Percentiles rank a stretch among this genome's conserved stretches.
Conservation (phyloP, 176 grass and related monocot species). For the Bolboschoenus planiculmis region DNA sequence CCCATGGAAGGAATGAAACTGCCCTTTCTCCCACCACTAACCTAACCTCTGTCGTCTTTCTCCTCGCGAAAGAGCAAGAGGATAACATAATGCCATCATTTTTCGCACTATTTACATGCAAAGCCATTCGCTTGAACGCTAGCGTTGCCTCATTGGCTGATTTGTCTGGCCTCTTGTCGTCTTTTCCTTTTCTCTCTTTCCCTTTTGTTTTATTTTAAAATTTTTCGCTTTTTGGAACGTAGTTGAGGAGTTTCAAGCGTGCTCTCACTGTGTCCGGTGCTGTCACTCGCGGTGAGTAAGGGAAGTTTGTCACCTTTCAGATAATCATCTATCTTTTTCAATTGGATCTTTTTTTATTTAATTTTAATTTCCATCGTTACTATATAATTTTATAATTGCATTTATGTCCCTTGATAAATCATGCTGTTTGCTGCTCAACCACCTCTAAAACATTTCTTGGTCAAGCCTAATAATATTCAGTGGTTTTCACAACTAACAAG, state of each 20-base stretch:
- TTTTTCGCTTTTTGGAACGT: constrained; percentile 21
- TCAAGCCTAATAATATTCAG: background rate
- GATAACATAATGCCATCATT: background rate
- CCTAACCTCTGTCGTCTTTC: constrained; percentile 21
- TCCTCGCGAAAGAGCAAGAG: background rate
- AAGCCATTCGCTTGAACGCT: background rate
- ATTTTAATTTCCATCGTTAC: background rate
- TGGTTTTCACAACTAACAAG: constrained; percentile 5
- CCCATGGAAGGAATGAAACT: background rate
- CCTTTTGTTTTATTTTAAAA: constrained; percentile 24
- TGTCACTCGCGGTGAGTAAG: constrained; percentile 8
- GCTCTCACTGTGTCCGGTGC: constrained; percentile 16
- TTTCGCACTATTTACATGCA: background rate
- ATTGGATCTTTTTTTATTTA: background rate
- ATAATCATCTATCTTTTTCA: background rate
- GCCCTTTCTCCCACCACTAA: constrained; percentile 16
- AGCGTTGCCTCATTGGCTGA: constrained; percentile 1
- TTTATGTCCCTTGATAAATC: background rate
- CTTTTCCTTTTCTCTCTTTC: constrained; percentile 1
- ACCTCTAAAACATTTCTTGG: background rate
- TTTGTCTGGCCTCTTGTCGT: constrained; percentile 7
- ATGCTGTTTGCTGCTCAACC: background rate
- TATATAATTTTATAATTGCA: background rate
- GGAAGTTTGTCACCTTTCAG: background rate
- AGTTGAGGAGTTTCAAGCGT: constrained; percentile 21